Percentiles rank a stretch among this genome's conserved stretches.
These are phyloP conservation scores for Penicillium sp. DNA, from an alignment of 2,329 filamentous ascomycete species.

Conservation along the genomic window DNA sequence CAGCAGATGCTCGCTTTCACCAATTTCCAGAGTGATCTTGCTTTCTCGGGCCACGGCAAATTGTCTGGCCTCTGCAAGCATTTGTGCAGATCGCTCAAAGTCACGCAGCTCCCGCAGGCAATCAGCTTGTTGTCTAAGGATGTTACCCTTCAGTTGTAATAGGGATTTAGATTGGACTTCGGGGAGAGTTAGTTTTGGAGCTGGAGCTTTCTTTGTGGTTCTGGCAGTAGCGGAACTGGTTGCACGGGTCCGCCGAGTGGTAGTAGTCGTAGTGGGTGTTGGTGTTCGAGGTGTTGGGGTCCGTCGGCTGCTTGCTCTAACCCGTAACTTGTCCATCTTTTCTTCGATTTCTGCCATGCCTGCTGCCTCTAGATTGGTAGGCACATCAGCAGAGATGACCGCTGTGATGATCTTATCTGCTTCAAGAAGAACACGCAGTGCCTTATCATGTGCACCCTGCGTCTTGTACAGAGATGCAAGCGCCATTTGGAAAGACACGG, in stretches of 20 bases:
- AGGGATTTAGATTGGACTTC: conserved; percentile 40
- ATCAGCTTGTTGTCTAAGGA: conserved; percentile 54
- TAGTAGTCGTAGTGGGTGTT: conserved; percentile 24
- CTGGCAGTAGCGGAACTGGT: conserved; percentile 26
- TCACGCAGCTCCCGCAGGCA: conserved; percentile 48
- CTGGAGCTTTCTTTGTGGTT: conserved; percentile 23
- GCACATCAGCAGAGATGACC: conserved; percentile 39
- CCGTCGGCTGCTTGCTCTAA: conserved; percentile 32
- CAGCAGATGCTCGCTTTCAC: conserved; percentile 39
- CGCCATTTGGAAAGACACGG: conserved; percentile 50
- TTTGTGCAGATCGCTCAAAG: conserved; percentile 58
- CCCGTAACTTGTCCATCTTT: conserved; percentile 44
- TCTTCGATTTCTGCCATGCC: conserved; percentile 41
- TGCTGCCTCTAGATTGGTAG: conserved; percentile 29
- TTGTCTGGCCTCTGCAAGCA: conserved; percentile 47
- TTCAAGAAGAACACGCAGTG: conserved; percentile 51
- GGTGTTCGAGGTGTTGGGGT: conserved; percentile 27
- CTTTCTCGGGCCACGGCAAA: conserved; percentile 53
- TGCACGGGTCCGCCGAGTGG: conserved; percentile 34
- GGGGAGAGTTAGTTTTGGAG: conserved; percentile 17
- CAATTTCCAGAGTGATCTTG: conserved; percentile 55
- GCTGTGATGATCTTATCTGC: conserved; percentile 48
- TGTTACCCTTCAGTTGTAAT: conserved; percentile 49
- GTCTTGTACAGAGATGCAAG: conserved; percentile 49
- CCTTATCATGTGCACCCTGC: conserved; percentile 50